These are phyloP conservation scores for Ustilago hordei DNA, from an alignment of 1,284 basidiomycete species.

Conservation along the genomic window DNA sequence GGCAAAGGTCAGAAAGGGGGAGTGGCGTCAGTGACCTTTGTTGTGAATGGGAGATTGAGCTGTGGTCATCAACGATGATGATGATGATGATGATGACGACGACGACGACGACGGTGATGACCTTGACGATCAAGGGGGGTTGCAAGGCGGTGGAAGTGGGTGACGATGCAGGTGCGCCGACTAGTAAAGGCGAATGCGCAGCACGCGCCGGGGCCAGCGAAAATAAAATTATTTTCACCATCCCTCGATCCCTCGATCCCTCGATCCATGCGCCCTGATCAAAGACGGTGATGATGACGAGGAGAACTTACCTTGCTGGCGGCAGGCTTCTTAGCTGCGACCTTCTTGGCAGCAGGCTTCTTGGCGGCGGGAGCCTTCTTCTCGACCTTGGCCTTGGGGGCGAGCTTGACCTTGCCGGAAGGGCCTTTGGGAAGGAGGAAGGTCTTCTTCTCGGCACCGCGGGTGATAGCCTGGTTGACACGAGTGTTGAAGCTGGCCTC, in stretches of 20 bases:
- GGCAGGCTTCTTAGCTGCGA: constrained; percentile 62
- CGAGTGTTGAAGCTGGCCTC: constrained; percentile 80
- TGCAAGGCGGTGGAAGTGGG: constrained; percentile 14
- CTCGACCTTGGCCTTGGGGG: constrained; percentile 74
- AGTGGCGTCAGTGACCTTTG: neutral
- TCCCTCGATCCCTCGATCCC: constrained; percentile 10
- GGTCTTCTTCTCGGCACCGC: constrained; percentile 81
- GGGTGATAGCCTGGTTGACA: constrained; percentile 82
- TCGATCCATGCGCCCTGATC: constrained; percentile 9
- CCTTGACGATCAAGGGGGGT: constrained; percentile 2
- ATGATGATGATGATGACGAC: constrained; percentile 1
- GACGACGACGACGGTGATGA: constrained; percentile 4
- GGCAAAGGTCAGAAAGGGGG: neutral
- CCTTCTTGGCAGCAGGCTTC: constrained; percentile 64
- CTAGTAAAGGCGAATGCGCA: constrained; percentile 13
- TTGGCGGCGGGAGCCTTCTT: constrained; percentile 71
- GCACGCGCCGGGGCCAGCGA: constrained; percentile 26
- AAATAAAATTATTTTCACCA: constrained; percentile 25
- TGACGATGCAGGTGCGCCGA: constrained; percentile 6
- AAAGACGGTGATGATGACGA: constrained; percentile 8
- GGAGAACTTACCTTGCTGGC: constrained; percentile 50
- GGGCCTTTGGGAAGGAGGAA: constrained; percentile 87
- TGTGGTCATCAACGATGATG: neutral
- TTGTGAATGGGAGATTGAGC: neutral
- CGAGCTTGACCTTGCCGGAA: constrained; percentile 82